Conservation (phyloP, 257 asterid genomes). For the Solanum pinnatisectum region DNA sequence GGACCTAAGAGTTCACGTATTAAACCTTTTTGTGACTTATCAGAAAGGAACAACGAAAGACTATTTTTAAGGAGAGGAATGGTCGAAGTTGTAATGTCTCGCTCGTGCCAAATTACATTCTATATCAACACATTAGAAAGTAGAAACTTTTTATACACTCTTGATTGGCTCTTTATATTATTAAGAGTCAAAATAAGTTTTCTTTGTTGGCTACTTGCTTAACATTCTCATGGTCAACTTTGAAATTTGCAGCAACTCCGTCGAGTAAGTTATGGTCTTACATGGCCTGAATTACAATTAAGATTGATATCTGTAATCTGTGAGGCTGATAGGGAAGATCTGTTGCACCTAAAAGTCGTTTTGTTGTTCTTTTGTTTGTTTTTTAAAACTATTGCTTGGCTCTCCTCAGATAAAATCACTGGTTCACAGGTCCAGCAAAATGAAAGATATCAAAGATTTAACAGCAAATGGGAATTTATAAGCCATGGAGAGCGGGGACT, state of each 20-base stretch:
- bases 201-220: neutral
- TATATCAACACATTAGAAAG: neutral
- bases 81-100: neutral
- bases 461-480: neutral
- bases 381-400: neutral
- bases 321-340: neutral
- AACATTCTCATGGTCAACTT: neutral
- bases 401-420: neutral
- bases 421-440: neutral
- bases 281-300: neutral
- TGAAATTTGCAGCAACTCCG: neutral
- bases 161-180: neutral
- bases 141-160: neutral
- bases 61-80: neutral
- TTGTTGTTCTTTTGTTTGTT: neutral
- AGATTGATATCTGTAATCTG: neutral
- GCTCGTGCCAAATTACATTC: neutral
- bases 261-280: neutral
- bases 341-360: neutral
- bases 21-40: neutral
- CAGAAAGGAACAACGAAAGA: neutral
- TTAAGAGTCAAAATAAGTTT: neutral
- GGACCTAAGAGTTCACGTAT: neutral
- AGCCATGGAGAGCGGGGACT: neutral
- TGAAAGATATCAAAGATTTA: neutral